phyloP scores from a whole-genome alignment of 2,329 filamentous ascomycete genomes.

The Nannizzia gypsea region DNA sequence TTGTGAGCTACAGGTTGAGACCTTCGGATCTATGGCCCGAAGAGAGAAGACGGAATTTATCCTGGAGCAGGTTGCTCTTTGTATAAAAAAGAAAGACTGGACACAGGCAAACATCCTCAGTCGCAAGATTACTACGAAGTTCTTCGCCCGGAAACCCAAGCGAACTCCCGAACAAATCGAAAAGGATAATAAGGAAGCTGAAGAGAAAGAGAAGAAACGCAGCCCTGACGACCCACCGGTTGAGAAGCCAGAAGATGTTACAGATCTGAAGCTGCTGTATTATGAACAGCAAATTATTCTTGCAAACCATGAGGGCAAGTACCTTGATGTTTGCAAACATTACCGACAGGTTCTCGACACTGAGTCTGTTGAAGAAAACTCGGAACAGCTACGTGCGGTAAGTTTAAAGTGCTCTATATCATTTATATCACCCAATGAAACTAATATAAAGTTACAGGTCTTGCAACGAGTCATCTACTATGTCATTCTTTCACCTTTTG shows the following conservation, averaged over 20 bases:
- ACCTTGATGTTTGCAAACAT: slow-evolving; percentile 94
- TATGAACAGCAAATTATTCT: slow-evolving; percentile 96
- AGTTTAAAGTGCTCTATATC: slow-evolving; percentile 23
- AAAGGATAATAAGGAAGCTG: slow-evolving; percentile 77
- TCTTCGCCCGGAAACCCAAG: slow-evolving; percentile 80
- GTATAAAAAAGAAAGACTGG: slow-evolving; percentile 93
- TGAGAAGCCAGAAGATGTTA: slow-evolving; percentile 76
- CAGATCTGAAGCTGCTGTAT: slow-evolving; percentile 87
- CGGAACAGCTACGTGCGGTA: slow-evolving; percentile 74
- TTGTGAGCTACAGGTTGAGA: slow-evolving; percentile 96
- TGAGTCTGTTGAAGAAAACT: slow-evolving; percentile 83
- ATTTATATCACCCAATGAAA: neutral
- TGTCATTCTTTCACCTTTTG: slow-evolving; percentile 87
- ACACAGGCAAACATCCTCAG: slow-evolving; percentile 86
- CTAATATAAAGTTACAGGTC: slow-evolving; percentile 42
- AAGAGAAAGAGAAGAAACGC: slow-evolving; percentile 61
- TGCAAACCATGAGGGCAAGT: slow-evolving; percentile 94
- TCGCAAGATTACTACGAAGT: slow-evolving; percentile 93
- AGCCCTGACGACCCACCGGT: slow-evolving; percentile 65
- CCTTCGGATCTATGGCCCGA: slow-evolving; percentile 93
- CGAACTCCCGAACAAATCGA: slow-evolving; percentile 80
- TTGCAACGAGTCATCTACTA: slow-evolving; percentile 96
- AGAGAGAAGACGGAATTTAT: slow-evolving; percentile 99
- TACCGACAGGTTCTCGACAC: slow-evolving; percentile 96
- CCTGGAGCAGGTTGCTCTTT: slow-evolving; percentile 82